phyloP scores from a whole-genome alignment of 2,329 filamentous ascomycete genomes.

The Ophiostoma sp. region DNA sequence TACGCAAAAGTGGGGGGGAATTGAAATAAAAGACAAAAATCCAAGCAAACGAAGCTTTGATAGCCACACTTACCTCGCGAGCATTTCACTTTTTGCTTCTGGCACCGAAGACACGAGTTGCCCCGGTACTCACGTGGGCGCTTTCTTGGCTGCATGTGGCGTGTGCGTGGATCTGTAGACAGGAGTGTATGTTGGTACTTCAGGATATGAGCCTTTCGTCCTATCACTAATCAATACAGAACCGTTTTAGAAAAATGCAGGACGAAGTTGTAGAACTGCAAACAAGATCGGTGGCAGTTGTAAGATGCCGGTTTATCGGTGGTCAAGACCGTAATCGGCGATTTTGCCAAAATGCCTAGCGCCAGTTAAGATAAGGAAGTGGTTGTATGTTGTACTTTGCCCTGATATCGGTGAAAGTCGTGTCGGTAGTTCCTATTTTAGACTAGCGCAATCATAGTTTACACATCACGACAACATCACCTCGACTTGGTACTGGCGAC shows the following conservation, averaged over 20 bases:
- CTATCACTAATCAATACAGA: not conserved
- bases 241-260: not conserved
- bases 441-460: not conserved
- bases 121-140: slow-evolving; percentile 19
- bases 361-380: not conserved
- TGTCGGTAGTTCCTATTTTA: not conserved
- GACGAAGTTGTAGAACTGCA: not conserved
- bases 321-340: not conserved
- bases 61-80: not conserved
- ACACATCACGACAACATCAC: too few species aligned
- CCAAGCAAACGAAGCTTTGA: too few species aligned
- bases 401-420: not conserved
- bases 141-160: not conserved
- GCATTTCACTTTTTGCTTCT: slow-evolving; percentile 23
- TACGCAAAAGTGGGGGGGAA: too few species aligned
- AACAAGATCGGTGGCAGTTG: not conserved
- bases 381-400: too few species aligned
- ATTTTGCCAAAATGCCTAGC: slow-evolving; percentile 5
- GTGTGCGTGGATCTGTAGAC: not conserved
- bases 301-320: not conserved
- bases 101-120: slow-evolving; percentile 21
- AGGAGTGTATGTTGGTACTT: not conserved
- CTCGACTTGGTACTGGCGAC: too few species aligned
- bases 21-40: too few species aligned
- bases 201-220: too few species aligned